Percentiles rank a stretch among this genome's conserved stretches.
Evolutionary conservation across 495 filamentous ascomycete genomes (phyloP).

Genomic region (Penicillium egyptiacum): DNA sequence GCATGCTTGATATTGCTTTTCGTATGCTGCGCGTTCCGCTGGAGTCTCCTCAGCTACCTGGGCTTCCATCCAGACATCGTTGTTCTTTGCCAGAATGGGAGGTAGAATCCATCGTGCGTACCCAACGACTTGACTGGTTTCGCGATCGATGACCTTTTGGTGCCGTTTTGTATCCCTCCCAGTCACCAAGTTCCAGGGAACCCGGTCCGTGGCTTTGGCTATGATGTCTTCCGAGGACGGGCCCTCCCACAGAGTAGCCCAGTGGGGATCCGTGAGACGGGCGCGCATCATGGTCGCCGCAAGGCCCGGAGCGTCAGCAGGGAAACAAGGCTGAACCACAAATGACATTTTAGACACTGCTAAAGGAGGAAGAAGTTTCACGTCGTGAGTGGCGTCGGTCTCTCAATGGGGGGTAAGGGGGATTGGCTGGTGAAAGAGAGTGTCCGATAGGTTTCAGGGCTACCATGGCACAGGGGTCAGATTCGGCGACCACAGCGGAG

Average conservation of each 20-base stretch:
- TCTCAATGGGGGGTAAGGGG: too few relatives aligned
- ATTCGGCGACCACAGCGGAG: too few relatives aligned
- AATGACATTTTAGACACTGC: too few relatives aligned
- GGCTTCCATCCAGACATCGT: constrained; percentile 6
- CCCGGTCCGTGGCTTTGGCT: not conserved
- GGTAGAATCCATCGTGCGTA: not conserved
- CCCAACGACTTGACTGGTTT: constrained; percentile 5
- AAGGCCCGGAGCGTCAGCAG: constrained; percentile 12
- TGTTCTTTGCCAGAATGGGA: constrained; percentile 1
- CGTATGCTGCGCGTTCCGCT: not conserved
- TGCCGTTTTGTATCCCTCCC: constrained; percentile 2
- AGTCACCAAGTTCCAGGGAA: constrained; percentile 7
- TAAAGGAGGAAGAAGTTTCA: too few relatives aligned
- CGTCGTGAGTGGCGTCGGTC: too few relatives aligned
- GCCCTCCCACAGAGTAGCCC: constrained; percentile 10
- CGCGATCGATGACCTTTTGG: constrained; percentile 6
- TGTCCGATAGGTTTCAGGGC: too few relatives aligned
- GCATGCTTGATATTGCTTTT: not conserved
- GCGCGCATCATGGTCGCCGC: constrained; percentile 11
- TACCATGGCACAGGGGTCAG: too few relatives aligned
- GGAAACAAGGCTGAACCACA: constrained; percentile 11
- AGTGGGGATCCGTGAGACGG: constrained; percentile 20
- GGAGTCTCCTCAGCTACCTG: constrained; percentile 1
- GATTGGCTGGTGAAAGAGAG: too few relatives aligned
- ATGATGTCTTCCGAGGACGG: not conserved